Evolutionary conservation across 2,329 filamentous ascomycete genomes (phyloP).

Genomic region (Colletotrichum melonis): DNA sequence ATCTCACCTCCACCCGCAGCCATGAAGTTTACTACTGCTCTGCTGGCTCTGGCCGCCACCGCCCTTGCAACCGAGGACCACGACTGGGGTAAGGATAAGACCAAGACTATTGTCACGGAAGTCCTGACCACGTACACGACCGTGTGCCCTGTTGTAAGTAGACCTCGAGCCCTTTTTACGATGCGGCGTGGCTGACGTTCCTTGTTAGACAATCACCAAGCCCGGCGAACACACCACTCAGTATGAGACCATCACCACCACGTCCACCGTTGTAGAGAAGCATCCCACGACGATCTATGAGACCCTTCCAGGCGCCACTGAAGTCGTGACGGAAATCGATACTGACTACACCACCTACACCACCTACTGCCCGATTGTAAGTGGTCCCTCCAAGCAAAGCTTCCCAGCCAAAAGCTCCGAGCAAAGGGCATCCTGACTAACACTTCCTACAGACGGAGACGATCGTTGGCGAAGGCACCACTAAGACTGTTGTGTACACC

Average conservation of each 20-base stretch:
- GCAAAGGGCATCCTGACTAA: neutral
- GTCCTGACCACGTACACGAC: conserved; percentile 18
- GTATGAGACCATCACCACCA: conserved; percentile 41
- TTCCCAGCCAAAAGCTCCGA: too few relatives aligned
- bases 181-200: neutral
- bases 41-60: conserved; percentile 31
- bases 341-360: conserved; percentile 56
- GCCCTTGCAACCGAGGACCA: conserved; percentile 31
- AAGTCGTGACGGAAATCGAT: conserved; percentile 49
- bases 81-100: conserved; percentile 29
- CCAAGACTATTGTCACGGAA: conserved; percentile 22
- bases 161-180: neutral
- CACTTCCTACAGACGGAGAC: conserved; percentile 43
- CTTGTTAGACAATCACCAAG: conserved; percentile 33
- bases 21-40: conserved; percentile 33
- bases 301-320: conserved; percentile 45
- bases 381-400: neutral
- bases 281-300: conserved; percentile 47
- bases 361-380: conserved; percentile 53
- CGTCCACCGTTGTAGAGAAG: conserved; percentile 44
- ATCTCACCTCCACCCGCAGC: neutral
- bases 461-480: conserved; percentile 49
- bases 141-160: conserved; percentile 11
- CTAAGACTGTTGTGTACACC: conserved; percentile 42
- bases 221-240: conserved; percentile 37